These are phyloP conservation scores for Ganoderma meredithae DNA, from an alignment of 1,284 basidiomycete species.

Conservation along the genomic window DNA sequence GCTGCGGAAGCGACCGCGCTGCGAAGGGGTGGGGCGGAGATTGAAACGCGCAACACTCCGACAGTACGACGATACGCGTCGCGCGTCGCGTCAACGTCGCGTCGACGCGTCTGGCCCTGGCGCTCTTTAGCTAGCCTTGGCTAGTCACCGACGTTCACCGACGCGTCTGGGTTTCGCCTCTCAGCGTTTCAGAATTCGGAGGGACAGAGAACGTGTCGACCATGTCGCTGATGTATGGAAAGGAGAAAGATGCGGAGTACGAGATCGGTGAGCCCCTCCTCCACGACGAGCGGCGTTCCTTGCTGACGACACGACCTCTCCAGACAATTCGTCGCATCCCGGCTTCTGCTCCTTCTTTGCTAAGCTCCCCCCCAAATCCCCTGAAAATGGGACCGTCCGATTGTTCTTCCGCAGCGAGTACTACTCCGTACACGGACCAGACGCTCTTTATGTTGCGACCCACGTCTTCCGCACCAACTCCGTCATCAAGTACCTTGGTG, in stretches of 20 bases:
- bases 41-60: slow-evolving; percentile 34
- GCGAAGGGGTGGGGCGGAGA: slow-evolving; percentile 23
- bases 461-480: slow-evolving; percentile 88
- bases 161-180: slow-evolving; percentile 6
- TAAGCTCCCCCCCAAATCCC: slow-evolving; percentile 70
- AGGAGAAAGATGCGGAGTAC: slow-evolving; percentile 65
- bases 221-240: slow-evolving; percentile 74
- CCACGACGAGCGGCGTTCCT: neutral
- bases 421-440: slow-evolving; percentile 89
- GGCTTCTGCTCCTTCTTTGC: slow-evolving; percentile 82
- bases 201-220: slow-evolving; percentile 17
- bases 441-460: slow-evolving; percentile 88
- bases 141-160: neutral
- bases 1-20: neutral
- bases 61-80: slow-evolving; percentile 23
- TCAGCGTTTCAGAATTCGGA: neutral
- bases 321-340: slow-evolving; percentile 58
- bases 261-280: slow-evolving; percentile 38
- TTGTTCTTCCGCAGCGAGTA: slow-evolving; percentile 89
- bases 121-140: neutral
- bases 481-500: slow-evolving; percentile 86
- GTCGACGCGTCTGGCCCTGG: slow-evolving; percentile 24
- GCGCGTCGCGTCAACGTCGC: slow-evolving; percentile 21
- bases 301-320: slow-evolving; percentile 21
- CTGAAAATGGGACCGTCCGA: slow-evolving; percentile 77